phyloP scores from a whole-genome alignment of 192 early-diverging fungal genomes.

The Coemansia sp. region DNA sequence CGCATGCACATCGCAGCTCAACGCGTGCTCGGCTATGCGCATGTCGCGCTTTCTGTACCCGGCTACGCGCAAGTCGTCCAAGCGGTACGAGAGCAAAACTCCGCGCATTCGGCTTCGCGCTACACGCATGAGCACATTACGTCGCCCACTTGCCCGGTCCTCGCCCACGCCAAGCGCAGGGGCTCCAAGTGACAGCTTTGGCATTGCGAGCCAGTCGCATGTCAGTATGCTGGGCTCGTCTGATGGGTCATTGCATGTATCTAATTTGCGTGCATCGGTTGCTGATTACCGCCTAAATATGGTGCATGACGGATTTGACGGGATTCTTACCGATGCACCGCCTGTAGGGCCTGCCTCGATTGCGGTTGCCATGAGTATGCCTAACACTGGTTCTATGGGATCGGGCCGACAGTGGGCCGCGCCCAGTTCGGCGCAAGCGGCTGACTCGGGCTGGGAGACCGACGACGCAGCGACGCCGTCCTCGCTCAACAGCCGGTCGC shows the following conservation, averaged over 20 bases:
- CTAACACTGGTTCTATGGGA: background rate
- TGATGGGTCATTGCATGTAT: conserved; percentile 27
- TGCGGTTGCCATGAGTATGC: conserved; percentile 22
- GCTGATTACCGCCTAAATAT: conserved; percentile 5
- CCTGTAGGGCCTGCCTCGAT: conserved; percentile 30
- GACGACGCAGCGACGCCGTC: conserved; percentile 24
- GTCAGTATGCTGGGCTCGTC: conserved; percentile 32
- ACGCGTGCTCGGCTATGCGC: conserved; percentile 48
- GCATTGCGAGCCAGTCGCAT: conserved; percentile 14
- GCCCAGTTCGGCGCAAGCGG: background rate
- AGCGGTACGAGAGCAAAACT: conserved; percentile 48
- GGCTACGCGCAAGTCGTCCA: conserved; percentile 51
- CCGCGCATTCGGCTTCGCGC: conserved; percentile 45
- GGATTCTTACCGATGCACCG: conserved; percentile 9
- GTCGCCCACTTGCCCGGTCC: conserved; percentile 1
- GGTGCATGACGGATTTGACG: conserved; percentile 42
- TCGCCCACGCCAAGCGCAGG: background rate
- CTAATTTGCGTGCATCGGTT: conserved; percentile 5
- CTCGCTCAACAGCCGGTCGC: background rate
- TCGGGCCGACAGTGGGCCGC: background rate
- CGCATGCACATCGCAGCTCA: conserved; percentile 30
- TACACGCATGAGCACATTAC: conserved; percentile 19
- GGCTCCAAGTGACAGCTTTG: conserved; percentile 9
- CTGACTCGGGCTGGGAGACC: conserved; percentile 52
- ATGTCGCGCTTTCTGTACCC: conserved; percentile 51